Evolutionary conservation across 768 basidiomycete genomes (phyloP).

Genomic region (Hemileccinum rubropunctum): DNA sequence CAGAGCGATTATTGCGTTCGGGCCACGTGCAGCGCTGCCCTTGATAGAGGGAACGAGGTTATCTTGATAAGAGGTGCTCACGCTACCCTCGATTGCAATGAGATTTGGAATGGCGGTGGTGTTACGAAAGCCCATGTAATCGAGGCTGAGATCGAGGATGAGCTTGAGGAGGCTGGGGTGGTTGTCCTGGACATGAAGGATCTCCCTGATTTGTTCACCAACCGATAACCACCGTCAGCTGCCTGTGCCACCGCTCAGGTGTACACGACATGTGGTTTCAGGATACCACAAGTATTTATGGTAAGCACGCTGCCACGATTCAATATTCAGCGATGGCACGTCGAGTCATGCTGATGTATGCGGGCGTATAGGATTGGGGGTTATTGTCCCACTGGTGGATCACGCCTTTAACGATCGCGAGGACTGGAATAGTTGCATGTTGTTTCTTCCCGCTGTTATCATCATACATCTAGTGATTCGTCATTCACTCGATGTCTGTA

Average conservation of each 20-base stretch:
- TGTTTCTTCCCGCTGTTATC: too few relatives aligned
- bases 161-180: conserved; percentile 69
- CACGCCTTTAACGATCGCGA: not conserved
- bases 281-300: not conserved
- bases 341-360: not conserved
- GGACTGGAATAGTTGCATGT: not conserved
- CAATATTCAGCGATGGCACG: not conserved
- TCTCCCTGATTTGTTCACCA: conserved; percentile 54
- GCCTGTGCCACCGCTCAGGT: too few relatives aligned
- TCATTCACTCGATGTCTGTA: not conserved
- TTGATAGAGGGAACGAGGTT: conserved; percentile 64
- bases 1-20: conserved; percentile 64
- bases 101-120: conserved; percentile 57
- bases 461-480: not conserved
- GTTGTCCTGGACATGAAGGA: conserved; percentile 66
- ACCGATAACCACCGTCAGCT: conserved; percentile 36
- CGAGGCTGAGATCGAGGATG: conserved; percentile 59
- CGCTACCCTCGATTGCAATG: conserved; percentile 64
- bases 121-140: conserved; percentile 50
- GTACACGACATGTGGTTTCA: too few relatives aligned
- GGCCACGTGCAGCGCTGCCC: conserved; percentile 57
- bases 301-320: conserved; percentile 7
- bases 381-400: not conserved
- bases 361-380: not conserved
- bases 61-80: conserved; percentile 62